These are phyloP conservation scores for Pleurotus eryngii DNA, from an alignment of 768 basidiomycete genomes.

Conservation along the genomic window DNA sequence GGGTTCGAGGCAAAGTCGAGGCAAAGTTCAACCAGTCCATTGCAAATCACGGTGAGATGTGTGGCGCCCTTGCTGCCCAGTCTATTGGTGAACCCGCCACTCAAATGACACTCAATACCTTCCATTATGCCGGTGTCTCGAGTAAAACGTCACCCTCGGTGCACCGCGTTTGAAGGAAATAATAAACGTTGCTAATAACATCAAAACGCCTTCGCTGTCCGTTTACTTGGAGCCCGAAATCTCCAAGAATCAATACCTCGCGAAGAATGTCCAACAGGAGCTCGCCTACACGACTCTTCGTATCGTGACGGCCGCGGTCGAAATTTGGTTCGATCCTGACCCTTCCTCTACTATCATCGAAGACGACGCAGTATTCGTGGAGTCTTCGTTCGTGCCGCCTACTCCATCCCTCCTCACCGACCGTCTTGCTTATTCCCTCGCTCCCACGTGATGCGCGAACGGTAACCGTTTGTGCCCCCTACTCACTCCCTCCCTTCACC, in stretches of 20 bases:
- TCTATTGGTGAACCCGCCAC: slow-evolving; percentile 99
- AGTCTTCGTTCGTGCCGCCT: slow-evolving; percentile 99
- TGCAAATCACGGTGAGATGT: slow-evolving; percentile 97
- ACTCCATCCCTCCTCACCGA: too few relatives aligned
- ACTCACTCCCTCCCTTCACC: too few relatives aligned
- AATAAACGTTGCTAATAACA: slow-evolving; percentile 98
- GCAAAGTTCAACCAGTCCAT: slow-evolving; percentile 92
- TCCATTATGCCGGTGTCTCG: slow-evolving; percentile 99
- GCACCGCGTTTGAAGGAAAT: slow-evolving; percentile 99
- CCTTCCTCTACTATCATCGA: slow-evolving; percentile 95
- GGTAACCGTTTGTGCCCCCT: too few relatives aligned
- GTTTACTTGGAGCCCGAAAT: slow-evolving; percentile 82
- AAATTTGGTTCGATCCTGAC: slow-evolving; percentile 98
- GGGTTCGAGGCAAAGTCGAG: slow-evolving; percentile 96
- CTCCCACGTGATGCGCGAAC: too few relatives aligned
- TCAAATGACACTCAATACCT: slow-evolving; percentile 99
- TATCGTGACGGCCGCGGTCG: slow-evolving; percentile 93
- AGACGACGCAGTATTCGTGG: slow-evolving; percentile 93
- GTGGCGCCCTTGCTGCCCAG: slow-evolving; percentile 95
- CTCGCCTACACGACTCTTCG: slow-evolving; percentile 85
- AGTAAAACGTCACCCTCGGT: slow-evolving; percentile 99
- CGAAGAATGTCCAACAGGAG: slow-evolving; percentile 90
- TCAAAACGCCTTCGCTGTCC: slow-evolving; percentile 96
- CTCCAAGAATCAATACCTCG: slow-evolving; percentile 45
- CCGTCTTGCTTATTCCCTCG: too few relatives aligned